Evolutionary conservation across 2,329 filamentous ascomycete genomes (phyloP).

Genomic region (Hypoxylon sp.): DNA sequence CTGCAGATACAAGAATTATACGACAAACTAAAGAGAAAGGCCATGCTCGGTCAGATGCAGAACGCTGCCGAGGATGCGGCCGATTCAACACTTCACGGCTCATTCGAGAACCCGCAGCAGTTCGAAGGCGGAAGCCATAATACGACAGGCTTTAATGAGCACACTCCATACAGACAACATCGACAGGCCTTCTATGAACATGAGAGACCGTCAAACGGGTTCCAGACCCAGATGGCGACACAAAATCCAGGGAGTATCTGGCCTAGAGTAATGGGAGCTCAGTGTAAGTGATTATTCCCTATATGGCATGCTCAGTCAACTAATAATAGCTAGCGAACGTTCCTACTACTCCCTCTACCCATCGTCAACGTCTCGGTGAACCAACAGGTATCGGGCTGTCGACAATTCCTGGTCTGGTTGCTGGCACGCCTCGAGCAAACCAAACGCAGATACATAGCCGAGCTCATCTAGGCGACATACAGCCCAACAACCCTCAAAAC

Average conservation of each 20-base stretch:
- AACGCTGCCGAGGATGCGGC: slow-evolving; percentile 61
- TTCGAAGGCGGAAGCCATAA: slow-evolving; percentile 20
- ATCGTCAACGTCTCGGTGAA: slow-evolving; percentile 45
- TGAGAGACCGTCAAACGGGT: slow-evolving; percentile 9
- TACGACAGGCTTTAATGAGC: slow-evolving; percentile 20
- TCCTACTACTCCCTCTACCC: slow-evolving; percentile 47
- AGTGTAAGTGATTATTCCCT: slow-evolving; percentile 30
- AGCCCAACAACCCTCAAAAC: slow-evolving; percentile 31
- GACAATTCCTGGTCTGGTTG: slow-evolving; percentile 44
- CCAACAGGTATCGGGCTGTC: slow-evolving; percentile 40
- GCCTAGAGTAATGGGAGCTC: slow-evolving; percentile 31
- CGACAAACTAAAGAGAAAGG: slow-evolving; percentile 65
- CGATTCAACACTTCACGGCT: slow-evolving; percentile 50
- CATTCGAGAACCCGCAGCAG: slow-evolving; percentile 29
- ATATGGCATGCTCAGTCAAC: not conserved
- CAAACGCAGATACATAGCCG: slow-evolving; percentile 32
- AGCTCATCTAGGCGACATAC: slow-evolving; percentile 19
- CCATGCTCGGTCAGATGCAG: slow-evolving; percentile 63
- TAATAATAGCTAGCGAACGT: slow-evolving; percentile 38
- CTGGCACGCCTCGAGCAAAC: slow-evolving; percentile 41
- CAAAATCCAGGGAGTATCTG: slow-evolving; percentile 14
- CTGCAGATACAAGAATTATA: slow-evolving; percentile 73
- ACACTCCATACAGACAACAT: slow-evolving; percentile 23
- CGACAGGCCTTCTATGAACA: slow-evolving; percentile 20
- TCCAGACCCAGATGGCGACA: slow-evolving; percentile 14